Conservation (phyloP, 1,284 basidiomycete genomes). For the Ceratobasidium papillatum region DNA sequence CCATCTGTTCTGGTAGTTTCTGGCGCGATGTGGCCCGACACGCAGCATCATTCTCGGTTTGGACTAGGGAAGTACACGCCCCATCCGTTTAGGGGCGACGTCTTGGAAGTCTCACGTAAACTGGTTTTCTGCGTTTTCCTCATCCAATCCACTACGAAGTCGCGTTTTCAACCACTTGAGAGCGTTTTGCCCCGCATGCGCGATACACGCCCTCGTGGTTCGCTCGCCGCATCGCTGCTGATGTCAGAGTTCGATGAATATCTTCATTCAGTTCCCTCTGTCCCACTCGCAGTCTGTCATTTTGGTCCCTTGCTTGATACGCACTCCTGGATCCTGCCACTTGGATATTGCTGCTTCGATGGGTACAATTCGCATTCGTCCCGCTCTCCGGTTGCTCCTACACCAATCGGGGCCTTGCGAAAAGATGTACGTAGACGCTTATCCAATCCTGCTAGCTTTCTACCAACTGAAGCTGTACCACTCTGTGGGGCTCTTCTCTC, state of each 20-base stretch:
- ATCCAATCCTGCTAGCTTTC: conserved; percentile 9
- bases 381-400: background rate
- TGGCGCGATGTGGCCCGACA: background rate
- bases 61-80: conserved; percentile 7
- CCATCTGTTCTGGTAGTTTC: conserved; percentile 2
- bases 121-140: conserved; percentile 4
- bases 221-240: background rate
- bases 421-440: conserved; percentile 20
- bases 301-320: conserved; percentile 25
- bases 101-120: conserved; percentile 31
- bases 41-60: conserved; percentile 3
- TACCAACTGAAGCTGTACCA: conserved; percentile 11
- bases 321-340: conserved; percentile 10
- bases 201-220: conserved; percentile 7
- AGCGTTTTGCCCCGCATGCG: conserved; percentile 4
- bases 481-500: background rate
- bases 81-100: background rate
- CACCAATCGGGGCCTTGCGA: conserved; percentile 10
- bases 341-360: conserved; percentile 31
- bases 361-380: background rate
- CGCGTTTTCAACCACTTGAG: background rate
- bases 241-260: conserved; percentile 15
- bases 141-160: background rate
- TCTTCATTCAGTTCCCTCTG: conserved; percentile 18
- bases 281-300: conserved; percentile 6